Evolutionary conservation across 352 stramenopile species (phyloP), one percentile per base, ranked within the genome.

Genomic region (Phytophthora pluvialis): DNA sequence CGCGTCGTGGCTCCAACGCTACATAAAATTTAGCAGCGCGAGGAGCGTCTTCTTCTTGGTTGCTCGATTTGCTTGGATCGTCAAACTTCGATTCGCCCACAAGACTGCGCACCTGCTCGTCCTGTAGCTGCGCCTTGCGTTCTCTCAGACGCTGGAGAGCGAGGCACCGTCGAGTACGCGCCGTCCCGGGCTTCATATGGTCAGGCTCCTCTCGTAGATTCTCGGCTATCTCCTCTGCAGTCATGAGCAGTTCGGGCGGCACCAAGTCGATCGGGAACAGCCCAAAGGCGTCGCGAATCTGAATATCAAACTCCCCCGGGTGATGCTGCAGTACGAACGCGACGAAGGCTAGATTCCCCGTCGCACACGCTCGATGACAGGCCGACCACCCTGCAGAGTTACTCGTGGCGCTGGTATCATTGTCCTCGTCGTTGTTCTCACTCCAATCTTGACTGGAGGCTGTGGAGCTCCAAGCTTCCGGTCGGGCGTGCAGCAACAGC

Each of bases 211-310:
- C 40, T 60, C 35, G 33, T 2, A 73, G 58, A 39, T 77, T 60
- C 8, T 53, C 57, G 1, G 28, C 42, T 42, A 78, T 62, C 36
- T 83, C 61, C 9, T 67, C 56, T 15, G 42, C 11, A 11, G 64
- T 64, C 39, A 67, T 75, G 26, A 78, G 59, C 28, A 86, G 50
- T 36, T 89, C 80, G 0, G 80, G 80, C 0, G 80, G 78, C 38
- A 89, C 72, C 15, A 89, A 73, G 43, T 89, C 80, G 44, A 86
- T 38, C 4, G 80, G 80, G 26, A 88, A 73, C 18, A 89, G 55
- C 0, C 80, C 80, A 39, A 81, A 89, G 3, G 54, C 58, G 60
- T 89, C 80, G 12, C 80, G 76, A n/a, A 60, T 64, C 43, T 86
- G 60, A 15, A 59, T 44, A 38, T 70, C 62, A 25, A 72, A 75